Percentiles rank a stretch among this genome's conserved stretches.
phyloP scores from a whole-genome alignment of 805 yeast genomes.

The Yamadazyma olivae region DNA sequence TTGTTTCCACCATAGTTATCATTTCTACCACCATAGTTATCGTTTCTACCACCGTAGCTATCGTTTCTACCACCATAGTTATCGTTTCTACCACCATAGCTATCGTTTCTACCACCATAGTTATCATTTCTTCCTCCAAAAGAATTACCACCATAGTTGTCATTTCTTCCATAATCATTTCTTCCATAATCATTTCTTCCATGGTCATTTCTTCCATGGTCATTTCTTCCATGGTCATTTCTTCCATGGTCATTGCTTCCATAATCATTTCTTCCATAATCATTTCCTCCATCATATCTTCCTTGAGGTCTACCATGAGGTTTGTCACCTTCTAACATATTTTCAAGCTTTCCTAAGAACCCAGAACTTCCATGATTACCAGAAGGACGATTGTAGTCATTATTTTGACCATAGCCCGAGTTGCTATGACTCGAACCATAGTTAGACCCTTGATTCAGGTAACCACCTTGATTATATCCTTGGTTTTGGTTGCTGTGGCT shows the following conservation, averaged over 20 bases:
- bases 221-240: conserved; percentile 16
- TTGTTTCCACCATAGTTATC: conserved; percentile 13
- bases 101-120: conserved; percentile 5
- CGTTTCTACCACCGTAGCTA: conserved; percentile 8
- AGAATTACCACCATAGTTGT: not conserved
- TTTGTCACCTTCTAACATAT: conserved; percentile 4
- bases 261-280: conserved; percentile 4
- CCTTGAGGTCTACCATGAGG: conserved; percentile 13
- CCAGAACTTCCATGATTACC: conserved; percentile 2
- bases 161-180: conserved; percentile 11
- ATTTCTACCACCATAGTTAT: conserved; percentile 8
- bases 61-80: conserved; percentile 16
- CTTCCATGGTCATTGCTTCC: conserved; percentile 15
- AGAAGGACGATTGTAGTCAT: not conserved
- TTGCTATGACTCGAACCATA: too few species aligned
- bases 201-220: conserved; percentile 6
- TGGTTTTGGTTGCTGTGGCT: conserved; percentile 5
- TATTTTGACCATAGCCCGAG: not conserved
- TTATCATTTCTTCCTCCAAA: conserved; percentile 2
- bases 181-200: conserved; percentile 4
- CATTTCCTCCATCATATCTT: conserved; percentile 12
- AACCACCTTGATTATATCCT: conserved; percentile 13
- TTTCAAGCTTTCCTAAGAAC: conserved; percentile 9
- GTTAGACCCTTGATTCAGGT: not conserved
- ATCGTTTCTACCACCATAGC: conserved; percentile 14